phyloP scores from a whole-genome alignment of 1,139 yeast species.

The Candida tetrigidarum region DNA sequence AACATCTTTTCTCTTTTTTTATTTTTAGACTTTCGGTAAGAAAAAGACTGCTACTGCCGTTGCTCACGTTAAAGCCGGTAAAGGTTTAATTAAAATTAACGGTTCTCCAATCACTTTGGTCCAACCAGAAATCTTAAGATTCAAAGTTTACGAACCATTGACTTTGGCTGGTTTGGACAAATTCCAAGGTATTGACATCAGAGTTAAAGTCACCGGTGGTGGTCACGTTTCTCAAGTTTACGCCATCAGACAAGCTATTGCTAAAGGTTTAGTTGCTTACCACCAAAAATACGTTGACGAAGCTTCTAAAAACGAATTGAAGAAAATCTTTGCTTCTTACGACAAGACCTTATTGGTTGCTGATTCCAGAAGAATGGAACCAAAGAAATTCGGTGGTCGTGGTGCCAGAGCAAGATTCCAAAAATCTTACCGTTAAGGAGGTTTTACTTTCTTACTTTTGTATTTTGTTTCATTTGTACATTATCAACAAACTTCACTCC shows the following conservation, averaged over 20 bases:
- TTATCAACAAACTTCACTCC: slow-evolving; percentile 7
- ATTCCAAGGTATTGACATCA: slow-evolving; percentile 97
- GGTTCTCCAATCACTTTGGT: slow-evolving; percentile 99
- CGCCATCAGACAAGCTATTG: slow-evolving; percentile 99
- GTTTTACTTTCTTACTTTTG: slow-evolving; percentile 8
- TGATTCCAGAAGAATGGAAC: slow-evolving; percentile 99
- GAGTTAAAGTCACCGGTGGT: slow-evolving; percentile 99
- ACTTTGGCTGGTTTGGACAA: slow-evolving; percentile 98
- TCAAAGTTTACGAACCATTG: slow-evolving; percentile 99
- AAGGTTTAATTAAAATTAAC: slow-evolving; percentile 98
- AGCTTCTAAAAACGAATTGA: slow-evolving; percentile 99
- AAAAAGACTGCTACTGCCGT: slow-evolving; percentile 99
- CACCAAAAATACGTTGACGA: slow-evolving; percentile 99
- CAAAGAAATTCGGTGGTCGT: slow-evolving; percentile 99
- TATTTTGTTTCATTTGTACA: slow-evolving; percentile 12
- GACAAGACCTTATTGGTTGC: slow-evolving; percentile 99
- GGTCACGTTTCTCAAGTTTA: slow-evolving; percentile 99
- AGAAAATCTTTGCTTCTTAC: slow-evolving; percentile 96
- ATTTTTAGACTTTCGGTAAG: slow-evolving; percentile 92
- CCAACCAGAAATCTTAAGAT: slow-evolving; percentile 98
- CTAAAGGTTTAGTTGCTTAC: slow-evolving; percentile 99
- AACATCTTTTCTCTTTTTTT: slow-evolving; percentile 28
- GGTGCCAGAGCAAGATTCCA: slow-evolving; percentile 99
- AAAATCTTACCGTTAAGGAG: slow-evolving; percentile 97
- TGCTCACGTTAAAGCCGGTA: slow-evolving; percentile 99